Percentiles rank a stretch among this genome's conserved stretches.
phyloP scores from a whole-genome alignment of 2,329 filamentous ascomycete genomes.

The Graphium sp. region DNA sequence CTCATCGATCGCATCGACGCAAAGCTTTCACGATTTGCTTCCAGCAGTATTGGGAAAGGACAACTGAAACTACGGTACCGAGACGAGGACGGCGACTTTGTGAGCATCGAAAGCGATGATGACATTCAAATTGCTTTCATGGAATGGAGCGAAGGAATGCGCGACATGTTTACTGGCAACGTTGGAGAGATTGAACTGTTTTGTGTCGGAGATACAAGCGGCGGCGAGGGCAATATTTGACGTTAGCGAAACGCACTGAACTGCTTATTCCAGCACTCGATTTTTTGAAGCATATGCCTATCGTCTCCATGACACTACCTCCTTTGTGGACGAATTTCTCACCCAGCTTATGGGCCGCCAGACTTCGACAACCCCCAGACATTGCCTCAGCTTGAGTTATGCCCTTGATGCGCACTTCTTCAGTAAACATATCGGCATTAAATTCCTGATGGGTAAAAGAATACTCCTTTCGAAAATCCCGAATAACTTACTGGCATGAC shows the following conservation, averaged over 20 bases:
- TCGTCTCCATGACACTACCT: too few relatives aligned
- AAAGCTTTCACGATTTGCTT: constrained; percentile 77
- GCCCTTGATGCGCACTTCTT: too few relatives aligned
- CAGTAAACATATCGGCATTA: too few relatives aligned
- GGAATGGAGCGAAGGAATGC: constrained; percentile 67
- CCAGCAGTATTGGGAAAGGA: constrained; percentile 65
- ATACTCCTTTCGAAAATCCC: too few relatives aligned
- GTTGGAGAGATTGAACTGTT: constrained; percentile 85
- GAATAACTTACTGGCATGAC: too few relatives aligned
- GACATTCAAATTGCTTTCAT: constrained; percentile 93
- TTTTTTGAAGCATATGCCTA: constrained; percentile 15
- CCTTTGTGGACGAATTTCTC: too few relatives aligned
- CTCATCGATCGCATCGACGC: constrained; percentile 91
- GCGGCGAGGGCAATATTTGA: constrained; percentile 3
- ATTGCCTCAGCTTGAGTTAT: too few relatives aligned
- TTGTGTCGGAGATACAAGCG: constrained; percentile 47
- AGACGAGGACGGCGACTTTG: constrained; percentile 83
- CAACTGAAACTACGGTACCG: constrained; percentile 77
- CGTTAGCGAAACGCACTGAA: constrained; percentile 1
- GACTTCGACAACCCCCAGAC: too few relatives aligned
- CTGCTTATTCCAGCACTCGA: constrained; percentile 11
- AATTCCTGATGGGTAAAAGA: too few relatives aligned
- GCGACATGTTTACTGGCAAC: constrained; percentile 42
- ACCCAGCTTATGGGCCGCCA: too few relatives aligned
- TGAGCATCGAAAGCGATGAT: constrained; percentile 88